These are phyloP conservation scores for Xerocomellus chrysenteron DNA, from an alignment of 768 basidiomycete genomes.

Conservation along the genomic window DNA sequence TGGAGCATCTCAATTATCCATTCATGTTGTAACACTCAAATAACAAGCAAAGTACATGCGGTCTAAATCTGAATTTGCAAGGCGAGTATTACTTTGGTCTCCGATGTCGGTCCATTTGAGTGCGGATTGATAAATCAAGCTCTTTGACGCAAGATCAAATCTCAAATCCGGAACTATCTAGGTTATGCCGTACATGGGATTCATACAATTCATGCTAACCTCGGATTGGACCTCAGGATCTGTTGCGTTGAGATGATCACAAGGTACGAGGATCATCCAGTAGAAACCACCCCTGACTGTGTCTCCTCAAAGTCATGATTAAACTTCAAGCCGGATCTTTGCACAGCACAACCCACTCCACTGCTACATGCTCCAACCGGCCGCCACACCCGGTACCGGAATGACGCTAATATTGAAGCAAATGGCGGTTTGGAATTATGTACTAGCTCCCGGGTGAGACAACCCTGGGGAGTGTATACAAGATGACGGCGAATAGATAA, in stretches of 20 bases:
- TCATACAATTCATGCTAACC: not conserved
- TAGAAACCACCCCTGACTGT: not conserved
- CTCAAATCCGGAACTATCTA: not conserved
- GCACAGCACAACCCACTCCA: not conserved
- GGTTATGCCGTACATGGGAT: slow-evolving; percentile 14
- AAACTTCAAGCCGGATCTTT: not conserved
- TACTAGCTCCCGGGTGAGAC: not conserved
- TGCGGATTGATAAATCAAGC: not conserved
- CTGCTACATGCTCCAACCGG: not conserved
- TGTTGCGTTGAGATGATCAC: not conserved
- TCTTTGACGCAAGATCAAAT: not conserved
- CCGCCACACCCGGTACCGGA: not conserved
- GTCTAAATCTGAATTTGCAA: not conserved
- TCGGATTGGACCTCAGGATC: slow-evolving; percentile 11
- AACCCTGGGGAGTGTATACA: not conserved
- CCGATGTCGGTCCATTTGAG: not conserved
- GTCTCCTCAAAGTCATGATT: not conserved
- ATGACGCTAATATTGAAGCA: not conserved
- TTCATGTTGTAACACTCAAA: not conserved
- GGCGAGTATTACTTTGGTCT: not conserved
- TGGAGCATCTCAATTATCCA: not conserved
- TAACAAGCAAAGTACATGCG: not conserved
- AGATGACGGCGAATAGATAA: not conserved
- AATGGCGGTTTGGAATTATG: not conserved
- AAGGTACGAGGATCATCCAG: not conserved